Conservation (phyloP, 1,284 basidiomycete genomes). For the Malassezia pachydermatis region DNA sequence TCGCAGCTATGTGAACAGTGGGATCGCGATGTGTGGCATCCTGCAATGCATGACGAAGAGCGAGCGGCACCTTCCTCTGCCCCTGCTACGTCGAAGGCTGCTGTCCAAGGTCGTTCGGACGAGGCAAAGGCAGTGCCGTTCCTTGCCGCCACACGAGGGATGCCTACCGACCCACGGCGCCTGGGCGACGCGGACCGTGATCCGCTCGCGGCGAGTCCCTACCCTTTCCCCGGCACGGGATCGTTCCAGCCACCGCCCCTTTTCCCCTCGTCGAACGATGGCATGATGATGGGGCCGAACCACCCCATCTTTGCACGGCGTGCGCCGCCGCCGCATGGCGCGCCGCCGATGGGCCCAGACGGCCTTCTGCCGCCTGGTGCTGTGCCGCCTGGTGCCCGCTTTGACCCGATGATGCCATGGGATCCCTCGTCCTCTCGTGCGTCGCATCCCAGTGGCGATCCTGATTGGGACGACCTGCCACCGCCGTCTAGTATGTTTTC, state of each 20-base stretch:
- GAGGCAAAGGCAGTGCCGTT: background rate
- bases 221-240: background rate
- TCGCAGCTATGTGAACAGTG: too few species aligned
- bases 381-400: conserved; percentile 14
- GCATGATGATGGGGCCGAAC: conserved; percentile 14
- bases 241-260: conserved; percentile 1
- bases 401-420: conserved; percentile 8
- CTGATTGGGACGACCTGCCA: conserved; percentile 16
- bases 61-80: too few species aligned
- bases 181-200: conserved; percentile 16
- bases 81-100: too few species aligned
- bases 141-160: too few species aligned
- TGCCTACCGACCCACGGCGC: background rate
- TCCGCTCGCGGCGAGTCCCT: conserved; percentile 10
- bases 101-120: background rate
- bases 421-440: background rate
- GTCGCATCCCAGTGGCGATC: background rate
- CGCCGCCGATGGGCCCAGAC: background rate
- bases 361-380: conserved; percentile 6
- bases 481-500: conserved; percentile 9
- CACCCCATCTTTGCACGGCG: conserved; percentile 10
- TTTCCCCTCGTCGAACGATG: conserved; percentile 3
- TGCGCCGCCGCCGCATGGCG: background rate
- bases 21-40: too few species aligned
- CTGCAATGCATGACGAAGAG: too few species aligned